Conservation (phyloP, 148 eudicot genomes). For the Hydrangea macrophylla region DNA sequence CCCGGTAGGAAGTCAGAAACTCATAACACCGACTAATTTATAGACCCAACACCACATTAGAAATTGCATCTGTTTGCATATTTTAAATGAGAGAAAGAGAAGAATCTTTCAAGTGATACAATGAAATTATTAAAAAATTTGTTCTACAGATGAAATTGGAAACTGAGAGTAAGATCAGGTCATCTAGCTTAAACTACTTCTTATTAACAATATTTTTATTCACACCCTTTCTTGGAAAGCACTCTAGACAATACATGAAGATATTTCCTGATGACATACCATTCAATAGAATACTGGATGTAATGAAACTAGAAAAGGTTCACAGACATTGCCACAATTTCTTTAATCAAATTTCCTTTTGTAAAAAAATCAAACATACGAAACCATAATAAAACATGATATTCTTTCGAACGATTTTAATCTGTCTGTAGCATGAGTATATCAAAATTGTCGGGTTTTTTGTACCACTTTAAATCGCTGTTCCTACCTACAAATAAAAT, state of each 20-base stretch:
- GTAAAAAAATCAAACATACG: background rate
- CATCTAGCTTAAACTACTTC: too few species aligned
- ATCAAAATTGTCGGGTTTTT: background rate
- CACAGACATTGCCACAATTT: background rate
- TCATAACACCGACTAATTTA: too few species aligned
- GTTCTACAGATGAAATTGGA: background rate
- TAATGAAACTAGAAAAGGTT: background rate
- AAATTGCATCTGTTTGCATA: background rate
- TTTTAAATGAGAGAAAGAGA: background rate
- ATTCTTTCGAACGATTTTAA: background rate
- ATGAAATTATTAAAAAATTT: background rate
- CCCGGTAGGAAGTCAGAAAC: background rate
- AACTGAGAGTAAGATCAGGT: background rate
- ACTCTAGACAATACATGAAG: background rate
- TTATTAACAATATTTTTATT: background rate
- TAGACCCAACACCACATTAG: background rate
- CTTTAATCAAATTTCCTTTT: background rate
- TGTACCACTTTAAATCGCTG: background rate
- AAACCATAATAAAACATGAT: background rate
- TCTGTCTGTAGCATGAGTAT: background rate
- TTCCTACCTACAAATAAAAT: background rate
- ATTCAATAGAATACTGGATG: background rate
- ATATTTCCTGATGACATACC: background rate
- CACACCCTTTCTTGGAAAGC: background rate
- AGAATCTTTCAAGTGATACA: background rate